phyloP scores from a whole-genome alignment of 768 basidiomycete species.

The Russula compacta region DNA sequence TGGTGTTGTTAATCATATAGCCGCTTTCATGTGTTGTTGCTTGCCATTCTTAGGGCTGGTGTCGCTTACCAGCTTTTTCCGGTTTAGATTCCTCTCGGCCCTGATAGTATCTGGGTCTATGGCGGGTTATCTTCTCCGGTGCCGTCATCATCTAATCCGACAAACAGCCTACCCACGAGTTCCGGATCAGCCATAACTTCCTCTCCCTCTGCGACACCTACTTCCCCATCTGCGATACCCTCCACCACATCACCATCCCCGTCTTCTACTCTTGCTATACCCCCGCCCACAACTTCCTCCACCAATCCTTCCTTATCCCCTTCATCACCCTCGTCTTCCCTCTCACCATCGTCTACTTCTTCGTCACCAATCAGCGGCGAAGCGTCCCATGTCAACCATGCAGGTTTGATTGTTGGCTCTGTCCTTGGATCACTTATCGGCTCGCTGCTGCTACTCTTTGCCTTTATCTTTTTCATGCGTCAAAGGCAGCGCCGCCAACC shows the following conservation, averaged over 20 bases:
- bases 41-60: neutral
- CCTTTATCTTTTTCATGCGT: conserved; percentile 26
- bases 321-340: neutral
- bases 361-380: neutral
- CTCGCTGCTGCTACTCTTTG: conserved; percentile 13
- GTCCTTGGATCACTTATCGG: conserved; percentile 17
- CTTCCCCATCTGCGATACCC: neutral
- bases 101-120: conserved; percentile 53
- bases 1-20: neutral
- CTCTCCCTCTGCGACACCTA: conserved; percentile 19
- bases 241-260: neutral
- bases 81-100: conserved; percentile 61
- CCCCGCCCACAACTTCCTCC: neutral
- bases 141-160: conserved; percentile 24
- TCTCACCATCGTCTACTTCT: neutral
- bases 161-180: conserved; percentile 8
- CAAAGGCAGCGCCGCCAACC: conserved; percentile 28
- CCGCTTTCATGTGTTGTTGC: neutral
- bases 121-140: conserved; percentile 65
- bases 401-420: conserved; percentile 14
- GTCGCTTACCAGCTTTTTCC: neutral
- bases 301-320: neutral
- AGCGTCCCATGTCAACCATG: neutral
- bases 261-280: neutral
- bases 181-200: conserved; percentile 24